Percentiles rank a stretch among this genome's conserved stretches.
These are phyloP conservation scores for Apiospora pterosperma DNA, from an alignment of 2,329 filamentous ascomycete genomes.

Conservation along the genomic window DNA sequence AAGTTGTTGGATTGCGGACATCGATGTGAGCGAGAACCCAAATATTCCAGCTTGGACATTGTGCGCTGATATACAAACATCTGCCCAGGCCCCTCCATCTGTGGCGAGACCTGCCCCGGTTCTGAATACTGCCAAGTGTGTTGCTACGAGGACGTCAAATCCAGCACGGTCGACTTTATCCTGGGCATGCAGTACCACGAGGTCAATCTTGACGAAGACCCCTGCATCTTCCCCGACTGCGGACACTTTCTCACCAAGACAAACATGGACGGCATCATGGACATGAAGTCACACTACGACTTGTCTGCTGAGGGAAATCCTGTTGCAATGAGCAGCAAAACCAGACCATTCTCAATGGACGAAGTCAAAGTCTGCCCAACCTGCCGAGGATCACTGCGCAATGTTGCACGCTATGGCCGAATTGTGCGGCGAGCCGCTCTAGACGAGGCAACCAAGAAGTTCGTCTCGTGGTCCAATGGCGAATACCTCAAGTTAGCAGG, in stretches of 20 bases:
- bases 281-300: slow-evolving; percentile 47
- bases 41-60: not conserved
- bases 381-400: slow-evolving; percentile 56
- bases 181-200: slow-evolving; percentile 51
- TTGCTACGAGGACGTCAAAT: slow-evolving; percentile 38
- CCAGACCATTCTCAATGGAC: slow-evolving; percentile 46
- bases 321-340: slow-evolving; percentile 27
- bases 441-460: slow-evolving; percentile 62
- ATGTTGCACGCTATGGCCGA: slow-evolving; percentile 58
- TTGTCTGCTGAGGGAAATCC: slow-evolving; percentile 33
- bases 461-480: slow-evolving; percentile 51
- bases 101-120: slow-evolving; percentile 59
- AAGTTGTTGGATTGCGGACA: slow-evolving; percentile 56
- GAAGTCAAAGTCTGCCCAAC: slow-evolving; percentile 52
- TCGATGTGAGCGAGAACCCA: slow-evolving; percentile 48
- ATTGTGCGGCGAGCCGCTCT: slow-evolving; percentile 57
- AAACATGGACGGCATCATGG: slow-evolving; percentile 61
- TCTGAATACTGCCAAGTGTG: slow-evolving; percentile 55
- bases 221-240: slow-evolving; percentile 60
- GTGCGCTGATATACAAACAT: not conserved
- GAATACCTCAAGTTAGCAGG: slow-evolving; percentile 37
- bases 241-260: slow-evolving; percentile 59
- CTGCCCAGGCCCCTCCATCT: slow-evolving; percentile 49
- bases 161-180: slow-evolving; percentile 53
- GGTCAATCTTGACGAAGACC: slow-evolving; percentile 54